A percentile compares a stretch with the other conserved stretches of the same genome.
phyloP scores from a whole-genome alignment of 2,329 filamentous ascomycete genomes.

The Nothophaeocryptopus gaeumannii region DNA sequence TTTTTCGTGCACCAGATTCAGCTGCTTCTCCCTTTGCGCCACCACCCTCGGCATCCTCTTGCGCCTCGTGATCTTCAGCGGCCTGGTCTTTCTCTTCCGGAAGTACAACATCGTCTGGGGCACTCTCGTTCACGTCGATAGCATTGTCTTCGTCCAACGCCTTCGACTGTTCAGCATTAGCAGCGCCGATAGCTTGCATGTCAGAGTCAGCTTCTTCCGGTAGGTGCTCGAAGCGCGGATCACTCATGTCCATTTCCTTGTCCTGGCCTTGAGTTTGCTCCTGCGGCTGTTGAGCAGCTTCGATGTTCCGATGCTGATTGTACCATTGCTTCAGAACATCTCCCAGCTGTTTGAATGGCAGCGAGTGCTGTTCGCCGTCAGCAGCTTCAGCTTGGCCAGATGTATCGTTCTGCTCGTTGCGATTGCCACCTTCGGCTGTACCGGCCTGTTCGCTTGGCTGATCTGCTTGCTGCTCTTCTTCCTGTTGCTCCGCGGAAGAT shows the following conservation, averaged over 20 bases:
- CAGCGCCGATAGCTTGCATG: slow-evolving; percentile 84
- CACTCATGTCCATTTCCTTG: slow-evolving; percentile 59
- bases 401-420: slow-evolving; percentile 14
- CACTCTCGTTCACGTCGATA: slow-evolving; percentile 49
- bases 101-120: slow-evolving; percentile 32
- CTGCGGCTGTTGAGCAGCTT: slow-evolving; percentile 50
- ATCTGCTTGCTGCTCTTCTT: slow-evolving; percentile 23
- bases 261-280: slow-evolving; percentile 51
- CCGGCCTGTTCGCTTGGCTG: slow-evolving; percentile 24
- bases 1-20: slow-evolving; percentile 18
- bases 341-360: slow-evolving; percentile 91
- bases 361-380: slow-evolving; percentile 36
- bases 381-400: slow-evolving; percentile 20
- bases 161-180: slow-evolving; percentile 80
- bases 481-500: slow-evolving; percentile 38
- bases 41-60: slow-evolving; percentile 33
- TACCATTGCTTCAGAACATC: slow-evolving; percentile 93
- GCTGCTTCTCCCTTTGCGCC: slow-evolving; percentile 11
- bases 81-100: slow-evolving; percentile 29
- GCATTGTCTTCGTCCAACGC: slow-evolving; percentile 87
- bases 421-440: slow-evolving; percentile 24
- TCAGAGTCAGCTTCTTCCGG: slow-evolving; percentile 80
- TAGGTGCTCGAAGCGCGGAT: slow-evolving; percentile 90
- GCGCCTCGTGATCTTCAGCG: slow-evolving; percentile 37
- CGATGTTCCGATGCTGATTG: slow-evolving; percentile 79